Percentiles rank a stretch among this genome's conserved stretches.
phyloP scores from a whole-genome alignment of 139 green algal genomes.

The Picochlorum sp. region DNA sequence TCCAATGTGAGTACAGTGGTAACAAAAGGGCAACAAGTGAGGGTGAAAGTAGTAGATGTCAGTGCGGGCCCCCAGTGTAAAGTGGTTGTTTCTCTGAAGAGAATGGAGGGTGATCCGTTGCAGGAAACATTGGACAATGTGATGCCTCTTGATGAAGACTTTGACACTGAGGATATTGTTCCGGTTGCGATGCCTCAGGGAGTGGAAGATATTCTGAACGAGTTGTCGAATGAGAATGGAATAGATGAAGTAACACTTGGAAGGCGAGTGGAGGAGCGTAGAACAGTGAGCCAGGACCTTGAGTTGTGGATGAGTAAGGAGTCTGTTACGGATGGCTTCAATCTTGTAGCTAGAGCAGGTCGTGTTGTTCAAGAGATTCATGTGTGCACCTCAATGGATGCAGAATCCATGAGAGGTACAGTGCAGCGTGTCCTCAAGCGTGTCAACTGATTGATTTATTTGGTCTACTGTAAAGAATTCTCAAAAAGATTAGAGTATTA shows the following conservation, averaged over 20 bases:
- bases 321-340: slow-evolving; percentile 32
- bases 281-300: slow-evolving; percentile 47
- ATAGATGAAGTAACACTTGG: slow-evolving; percentile 34
- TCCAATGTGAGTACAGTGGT: slow-evolving; percentile 6
- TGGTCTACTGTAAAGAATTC: slow-evolving; percentile 4
- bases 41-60: slow-evolving; percentile 20
- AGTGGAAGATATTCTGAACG: slow-evolving; percentile 34
- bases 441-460: slow-evolving; percentile 10
- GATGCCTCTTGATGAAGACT: slow-evolving; percentile 25
- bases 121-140: slow-evolving; percentile 42
- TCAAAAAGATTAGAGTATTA: not conserved
- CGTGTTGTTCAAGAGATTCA: slow-evolving; percentile 43
- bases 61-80: slow-evolving; percentile 10
- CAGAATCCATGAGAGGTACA: slow-evolving; percentile 24
- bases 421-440: slow-evolving; percentile 39
- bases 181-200: slow-evolving; percentile 20
- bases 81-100: slow-evolving; percentile 38
- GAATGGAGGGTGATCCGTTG: slow-evolving; percentile 43
- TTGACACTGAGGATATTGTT: slow-evolving; percentile 6
- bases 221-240: slow-evolving; percentile 26
- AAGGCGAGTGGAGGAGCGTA: slow-evolving; percentile 30
- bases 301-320: slow-evolving; percentile 47
- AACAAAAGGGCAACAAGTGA: slow-evolving; percentile 19
- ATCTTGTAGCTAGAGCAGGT: slow-evolving; percentile 41
- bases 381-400: slow-evolving; percentile 27